These are phyloP conservation scores for Penicillium coffeae DNA, from an alignment of 495 filamentous ascomycete species.

Conservation along the genomic window DNA sequence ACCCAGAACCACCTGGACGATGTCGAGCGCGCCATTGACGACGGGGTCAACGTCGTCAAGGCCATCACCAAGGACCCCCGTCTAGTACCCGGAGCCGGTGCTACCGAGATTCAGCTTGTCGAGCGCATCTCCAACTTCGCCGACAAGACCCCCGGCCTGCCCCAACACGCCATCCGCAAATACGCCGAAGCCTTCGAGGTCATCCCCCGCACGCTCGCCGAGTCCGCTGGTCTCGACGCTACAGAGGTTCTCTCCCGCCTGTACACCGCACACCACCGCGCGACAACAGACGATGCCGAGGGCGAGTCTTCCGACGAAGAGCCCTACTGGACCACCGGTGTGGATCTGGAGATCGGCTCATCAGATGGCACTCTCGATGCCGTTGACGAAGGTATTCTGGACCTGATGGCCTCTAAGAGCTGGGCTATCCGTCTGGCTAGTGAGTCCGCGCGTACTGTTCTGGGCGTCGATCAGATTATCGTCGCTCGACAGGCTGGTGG, in stretches of 20 bases:
- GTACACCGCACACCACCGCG: conserved; percentile 84
- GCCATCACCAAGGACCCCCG: conserved; percentile 91
- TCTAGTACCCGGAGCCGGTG: conserved; percentile 91
- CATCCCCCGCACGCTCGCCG: conserved; percentile 86
- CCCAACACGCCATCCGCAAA: conserved; percentile 95
- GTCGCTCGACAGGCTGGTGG: conserved; percentile 96
- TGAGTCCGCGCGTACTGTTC: conserved; percentile 87
- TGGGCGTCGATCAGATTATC: conserved; percentile 99
- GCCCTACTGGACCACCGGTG: conserved; percentile 82
- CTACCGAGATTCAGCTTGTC: conserved; percentile 91
- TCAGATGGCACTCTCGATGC: conserved; percentile 80
- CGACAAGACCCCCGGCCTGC: conserved; percentile 85
- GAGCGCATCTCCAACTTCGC: conserved; percentile 84
- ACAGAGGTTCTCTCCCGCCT: conserved; percentile 89
- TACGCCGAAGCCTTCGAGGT: conserved; percentile 98
- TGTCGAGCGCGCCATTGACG: conserved; percentile 94
- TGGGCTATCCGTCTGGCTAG: conserved; percentile 97
- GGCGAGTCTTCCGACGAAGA: conserved; percentile 46
- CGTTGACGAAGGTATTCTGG: conserved; percentile 84
- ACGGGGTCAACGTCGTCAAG: conserved; percentile 98
- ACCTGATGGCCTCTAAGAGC: conserved; percentile 84
- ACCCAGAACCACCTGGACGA: conserved; percentile 98
- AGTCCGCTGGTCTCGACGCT: conserved; percentile 91
- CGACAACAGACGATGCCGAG: conserved; percentile 32
- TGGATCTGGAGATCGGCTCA: conserved; percentile 88